phyloP scores from a whole-genome alignment of 2,329 filamentous ascomycete species.

The Fusarium begoniae region DNA sequence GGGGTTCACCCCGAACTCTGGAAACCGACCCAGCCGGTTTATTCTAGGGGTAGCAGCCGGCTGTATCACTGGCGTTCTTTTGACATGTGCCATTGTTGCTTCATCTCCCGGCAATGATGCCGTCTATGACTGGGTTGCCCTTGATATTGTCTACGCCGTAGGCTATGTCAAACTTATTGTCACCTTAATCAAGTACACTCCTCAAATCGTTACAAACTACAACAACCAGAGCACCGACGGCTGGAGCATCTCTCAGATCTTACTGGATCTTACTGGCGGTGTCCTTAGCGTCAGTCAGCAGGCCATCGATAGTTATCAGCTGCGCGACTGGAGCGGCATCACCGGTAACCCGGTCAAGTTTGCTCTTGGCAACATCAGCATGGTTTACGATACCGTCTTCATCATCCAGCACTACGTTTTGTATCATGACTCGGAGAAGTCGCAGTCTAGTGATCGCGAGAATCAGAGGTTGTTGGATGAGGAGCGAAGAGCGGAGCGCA shows the following conservation, averaged over 20 bases:
- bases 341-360: conserved; percentile 94
- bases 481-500: conserved; percentile 40
- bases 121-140: conserved; percentile 64
- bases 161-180: conserved; percentile 91
- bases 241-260: conserved; percentile 86
- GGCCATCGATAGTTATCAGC: conserved; percentile 82
- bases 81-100: conserved; percentile 59
- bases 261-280: conserved; percentile 85
- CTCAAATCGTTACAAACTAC: conserved; percentile 85
- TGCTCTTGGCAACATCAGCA: conserved; percentile 82
- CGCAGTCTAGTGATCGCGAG: conserved; percentile 24
- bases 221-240: conserved; percentile 85
- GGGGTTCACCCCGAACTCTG: conserved; percentile 73
- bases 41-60: conserved; percentile 77
- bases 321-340: conserved; percentile 89
- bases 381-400: conserved; percentile 88
- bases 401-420: conserved; percentile 88
- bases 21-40: conserved; percentile 65
- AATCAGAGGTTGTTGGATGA: conserved; percentile 42
- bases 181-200: conserved; percentile 92
- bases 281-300: conserved; percentile 84
- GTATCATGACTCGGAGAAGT: conserved; percentile 57
- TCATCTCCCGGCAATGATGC: conserved; percentile 50
- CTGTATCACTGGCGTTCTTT: conserved; percentile 68
- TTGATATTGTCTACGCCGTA: conserved; percentile 73